Percentiles rank a stretch among this genome's conserved stretches.
phyloP scores from a whole-genome alignment of 345 rosid genomes.

The Erodium maritimum region DNA sequence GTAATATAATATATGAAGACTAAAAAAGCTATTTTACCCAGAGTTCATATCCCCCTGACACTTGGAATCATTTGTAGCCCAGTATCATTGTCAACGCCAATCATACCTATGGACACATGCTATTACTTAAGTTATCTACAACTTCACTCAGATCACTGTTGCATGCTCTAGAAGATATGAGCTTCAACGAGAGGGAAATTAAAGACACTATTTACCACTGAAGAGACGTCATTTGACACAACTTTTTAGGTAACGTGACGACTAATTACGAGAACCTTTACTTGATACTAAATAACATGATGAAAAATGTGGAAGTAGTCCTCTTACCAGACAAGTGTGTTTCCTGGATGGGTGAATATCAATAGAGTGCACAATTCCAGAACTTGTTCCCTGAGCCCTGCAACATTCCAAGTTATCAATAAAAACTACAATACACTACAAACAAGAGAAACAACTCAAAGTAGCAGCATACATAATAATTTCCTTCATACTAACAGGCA shows the following conservation, averaged over 20 bases:
- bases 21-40: background rate
- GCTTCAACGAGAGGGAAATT: background rate
- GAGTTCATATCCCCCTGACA: background rate
- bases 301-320: background rate
- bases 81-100: background rate
- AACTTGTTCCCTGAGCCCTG: slow-evolving; percentile 55
- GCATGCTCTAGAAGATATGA: background rate
- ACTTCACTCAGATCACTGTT: background rate
- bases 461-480: background rate
- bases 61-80: background rate
- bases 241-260: background rate
- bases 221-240: background rate
- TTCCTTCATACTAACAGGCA: background rate
- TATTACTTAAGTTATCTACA: background rate
- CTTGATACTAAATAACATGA: background rate
- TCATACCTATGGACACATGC: background rate
- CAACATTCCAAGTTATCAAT: slow-evolving; percentile 10
- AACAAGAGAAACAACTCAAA: background rate
- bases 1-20: background rate
- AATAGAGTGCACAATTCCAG: slow-evolving; percentile 70
- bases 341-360: slow-evolving; percentile 89
- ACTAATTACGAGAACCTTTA: background rate
- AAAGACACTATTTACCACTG: background rate
- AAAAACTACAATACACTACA: slow-evolving; percentile 1
- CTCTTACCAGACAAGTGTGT: slow-evolving; percentile 74